Conservation (phyloP, 352 stramenopile genomes). For the Phytopythium aichiense region DNA sequence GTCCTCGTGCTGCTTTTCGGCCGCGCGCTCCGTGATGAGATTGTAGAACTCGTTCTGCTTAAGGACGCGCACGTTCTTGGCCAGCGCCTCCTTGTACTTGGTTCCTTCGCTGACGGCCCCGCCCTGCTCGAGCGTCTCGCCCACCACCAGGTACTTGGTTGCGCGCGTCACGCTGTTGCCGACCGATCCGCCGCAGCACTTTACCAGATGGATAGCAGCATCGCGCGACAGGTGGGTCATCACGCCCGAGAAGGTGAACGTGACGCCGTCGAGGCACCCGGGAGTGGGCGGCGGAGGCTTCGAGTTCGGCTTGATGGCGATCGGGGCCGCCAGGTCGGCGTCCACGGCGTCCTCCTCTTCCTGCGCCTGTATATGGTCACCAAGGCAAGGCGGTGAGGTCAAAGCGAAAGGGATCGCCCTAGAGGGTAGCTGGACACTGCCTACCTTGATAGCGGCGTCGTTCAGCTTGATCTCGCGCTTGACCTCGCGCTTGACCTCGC, state of each 20-base stretch:
- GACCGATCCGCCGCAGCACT: slow-evolving; percentile 68
- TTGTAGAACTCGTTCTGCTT: slow-evolving; percentile 89
- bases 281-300: slow-evolving; percentile 51
- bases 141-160: slow-evolving; percentile 79
- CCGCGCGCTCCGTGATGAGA: slow-evolving; percentile 64
- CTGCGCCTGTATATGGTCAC: background rate
- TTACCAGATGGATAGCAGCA: slow-evolving; percentile 71
- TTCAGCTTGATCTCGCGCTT: slow-evolving; percentile 5
- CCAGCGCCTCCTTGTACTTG: slow-evolving; percentile 91
- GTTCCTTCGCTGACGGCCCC: slow-evolving; percentile 40
- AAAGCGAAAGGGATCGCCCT: background rate
- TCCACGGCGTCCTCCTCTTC: slow-evolving; percentile 8
- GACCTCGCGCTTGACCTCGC: slow-evolving; percentile 5
- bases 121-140: slow-evolving; percentile 60
- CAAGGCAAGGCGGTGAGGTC: background rate
- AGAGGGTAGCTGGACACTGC: background rate
- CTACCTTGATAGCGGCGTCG: slow-evolving; percentile 13
- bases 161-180: slow-evolving; percentile 53
- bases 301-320: slow-evolving; percentile 5
- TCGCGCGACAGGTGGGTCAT: slow-evolving; percentile 54
- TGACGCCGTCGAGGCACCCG: slow-evolving; percentile 70
- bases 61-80: slow-evolving; percentile 80
- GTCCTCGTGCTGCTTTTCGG: slow-evolving; percentile 58
- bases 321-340: slow-evolving; percentile 15
- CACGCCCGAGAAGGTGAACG: slow-evolving; percentile 76